These are phyloP conservation scores for Coniochaeta sp. DNA, from an alignment of 2,329 filamentous ascomycete genomes.

Conservation along the genomic window DNA sequence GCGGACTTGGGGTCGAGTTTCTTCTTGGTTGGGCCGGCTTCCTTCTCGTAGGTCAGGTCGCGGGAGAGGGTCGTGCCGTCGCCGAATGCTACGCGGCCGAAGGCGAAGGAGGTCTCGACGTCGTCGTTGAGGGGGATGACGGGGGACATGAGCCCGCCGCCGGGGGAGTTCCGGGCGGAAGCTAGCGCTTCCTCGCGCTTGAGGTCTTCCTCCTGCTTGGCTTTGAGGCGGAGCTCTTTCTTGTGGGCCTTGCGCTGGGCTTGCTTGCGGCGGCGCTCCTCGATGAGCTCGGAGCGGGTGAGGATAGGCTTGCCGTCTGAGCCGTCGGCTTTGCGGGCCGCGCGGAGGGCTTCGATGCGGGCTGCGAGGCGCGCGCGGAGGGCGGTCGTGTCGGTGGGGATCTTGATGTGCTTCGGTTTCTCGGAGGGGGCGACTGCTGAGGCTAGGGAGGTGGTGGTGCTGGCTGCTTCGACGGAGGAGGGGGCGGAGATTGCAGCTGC, in stretches of 20 bases:
- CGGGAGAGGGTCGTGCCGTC: slow-evolving; percentile 78
- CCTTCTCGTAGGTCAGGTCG: slow-evolving; percentile 54
- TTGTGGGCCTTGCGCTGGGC: slow-evolving; percentile 81
- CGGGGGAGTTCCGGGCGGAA: slow-evolving; percentile 54
- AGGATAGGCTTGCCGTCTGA: slow-evolving; percentile 74
- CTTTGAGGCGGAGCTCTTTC: slow-evolving; percentile 71
- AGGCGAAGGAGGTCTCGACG: slow-evolving; percentile 65
- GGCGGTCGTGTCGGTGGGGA: slow-evolving; percentile 65
- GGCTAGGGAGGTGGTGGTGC: slow-evolving; percentile 61
- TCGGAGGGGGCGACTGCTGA: slow-evolving; percentile 55
- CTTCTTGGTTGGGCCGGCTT: slow-evolving; percentile 46
- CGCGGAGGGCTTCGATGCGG: slow-evolving; percentile 77
- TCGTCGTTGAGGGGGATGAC: slow-evolving; percentile 23
- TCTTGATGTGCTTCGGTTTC: slow-evolving; percentile 58
- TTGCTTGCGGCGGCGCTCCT: slow-evolving; percentile 80
- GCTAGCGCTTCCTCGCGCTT: slow-evolving; percentile 56
- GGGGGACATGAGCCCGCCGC: slow-evolving; percentile 48
- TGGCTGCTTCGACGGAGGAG: slow-evolving; percentile 35
- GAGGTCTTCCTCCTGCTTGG: slow-evolving; percentile 71
- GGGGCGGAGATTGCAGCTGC: slow-evolving; percentile 31
- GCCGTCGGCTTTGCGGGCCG: slow-evolving; percentile 80
- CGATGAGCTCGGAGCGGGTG: slow-evolving; percentile 86
- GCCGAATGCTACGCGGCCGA: slow-evolving; percentile 82
- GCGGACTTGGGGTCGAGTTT: slow-evolving; percentile 75
- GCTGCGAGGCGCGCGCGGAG: slow-evolving; percentile 74